Evolutionary conservation across 345 rosid species (phyloP), one percentile per base, ranked within the genome.

Genomic region (Ricinus communis): DNA sequence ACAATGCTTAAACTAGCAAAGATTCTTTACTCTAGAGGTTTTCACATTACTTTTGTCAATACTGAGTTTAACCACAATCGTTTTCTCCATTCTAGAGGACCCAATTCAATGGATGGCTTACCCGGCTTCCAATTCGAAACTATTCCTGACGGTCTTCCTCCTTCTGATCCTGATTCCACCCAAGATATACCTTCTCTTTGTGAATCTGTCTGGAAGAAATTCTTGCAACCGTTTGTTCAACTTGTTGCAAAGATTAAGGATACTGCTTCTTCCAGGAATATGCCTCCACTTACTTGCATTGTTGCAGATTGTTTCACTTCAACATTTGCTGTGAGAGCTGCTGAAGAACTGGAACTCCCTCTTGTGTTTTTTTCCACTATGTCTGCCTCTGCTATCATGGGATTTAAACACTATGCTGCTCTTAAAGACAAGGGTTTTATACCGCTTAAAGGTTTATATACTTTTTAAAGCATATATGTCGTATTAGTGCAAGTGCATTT

Each of bases 201-300:
- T 12, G 46, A 64, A 54, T 19, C 50, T 5, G 65, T 62, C 22
- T 12, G 45, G 22, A 64, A 62, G 15, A 46, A 18, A 1, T 56
- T 72, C 28, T 8, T 55, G 31, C 27, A 45, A 36, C 30, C 50
- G 7, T 72, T 64, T 64, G 12, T 45, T 14, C 24, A 64, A 21
- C 46, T 72, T 33, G 21, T 72, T 33, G 41, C 18, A 9, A 72
- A 46, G 30, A 69, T 72, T 33, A 53, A 72, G 27, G 62, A 61
- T 1, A 3, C 47, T 22, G n/a, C 38, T 43, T 43, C 12, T 28
- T 57, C 63, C 22, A 14, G 54, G 12, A 36, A 43, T 43, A 11
- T 43, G 30, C 76, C 76, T 25, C 63, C 70, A 0, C 70, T 72
- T 3, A 72, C 62, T 2, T 63, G 76, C n/a, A 55, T 72, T 3